A percentile compares a stretch with the other conserved stretches of the same genome.
Evolutionary conservation across 306 rosid species (phyloP).

Genomic region (Abrus precatorius): DNA sequence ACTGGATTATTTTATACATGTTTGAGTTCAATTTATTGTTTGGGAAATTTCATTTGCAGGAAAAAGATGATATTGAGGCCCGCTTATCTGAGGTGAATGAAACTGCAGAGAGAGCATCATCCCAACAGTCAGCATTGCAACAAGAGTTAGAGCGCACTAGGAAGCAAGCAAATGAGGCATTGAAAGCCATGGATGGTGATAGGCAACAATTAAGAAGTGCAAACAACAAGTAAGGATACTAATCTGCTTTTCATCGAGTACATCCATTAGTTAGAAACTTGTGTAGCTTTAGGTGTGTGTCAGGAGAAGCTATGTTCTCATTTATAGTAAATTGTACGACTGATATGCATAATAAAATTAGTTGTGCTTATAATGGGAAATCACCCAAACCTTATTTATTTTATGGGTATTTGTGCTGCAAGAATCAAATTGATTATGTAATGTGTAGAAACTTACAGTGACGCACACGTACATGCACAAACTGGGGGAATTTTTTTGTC

Average conservation of each 20-base stretch:
- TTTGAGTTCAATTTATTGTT: slow-evolving; percentile 46
- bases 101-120: slow-evolving; percentile 81
- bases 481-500: not conserved
- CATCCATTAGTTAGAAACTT: slow-evolving; percentile 35
- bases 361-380: slow-evolving; percentile 2
- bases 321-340: slow-evolving; percentile 3
- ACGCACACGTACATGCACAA: not conserved
- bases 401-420: slow-evolving; percentile 24
- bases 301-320: slow-evolving; percentile 45
- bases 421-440: slow-evolving; percentile 28
- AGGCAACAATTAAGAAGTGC: slow-evolving; percentile 96
- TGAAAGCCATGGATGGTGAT: slow-evolving; percentile 95
- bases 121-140: slow-evolving; percentile 81
- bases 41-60: slow-evolving; percentile 65
- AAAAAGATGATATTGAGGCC: slow-evolving; percentile 94
- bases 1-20: slow-evolving; percentile 29
- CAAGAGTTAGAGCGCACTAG: slow-evolving; percentile 96
- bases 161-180: slow-evolving; percentile 96
- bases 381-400: not conserved
- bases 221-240: slow-evolving; percentile 83
- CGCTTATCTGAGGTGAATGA: slow-evolving; percentile 72
- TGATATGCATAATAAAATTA: slow-evolving; percentile 20
- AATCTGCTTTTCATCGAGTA: slow-evolving; percentile 40
- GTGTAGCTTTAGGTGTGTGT: slow-evolving; percentile 28
- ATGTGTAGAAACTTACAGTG: not conserved